Percentiles rank a stretch among this genome's conserved stretches.
Conservation (phyloP, 768 basidiomycete species). For the Lactifluus echinatus region DNA sequence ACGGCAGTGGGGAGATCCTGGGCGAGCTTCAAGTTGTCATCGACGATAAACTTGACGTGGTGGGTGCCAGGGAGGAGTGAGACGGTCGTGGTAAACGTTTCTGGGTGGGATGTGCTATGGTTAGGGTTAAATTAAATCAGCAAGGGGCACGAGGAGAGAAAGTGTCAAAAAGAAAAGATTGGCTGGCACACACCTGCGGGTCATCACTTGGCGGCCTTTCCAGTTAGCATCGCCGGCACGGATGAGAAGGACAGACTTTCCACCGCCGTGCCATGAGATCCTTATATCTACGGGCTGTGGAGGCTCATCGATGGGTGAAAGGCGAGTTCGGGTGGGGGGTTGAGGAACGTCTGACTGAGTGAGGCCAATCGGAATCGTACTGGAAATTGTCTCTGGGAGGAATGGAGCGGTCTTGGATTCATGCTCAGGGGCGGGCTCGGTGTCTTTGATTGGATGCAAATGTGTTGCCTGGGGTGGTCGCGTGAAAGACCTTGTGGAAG, state of each 20-base stretch:
- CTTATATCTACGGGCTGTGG: slow-evolving; percentile 24
- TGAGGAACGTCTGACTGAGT: slow-evolving; percentile 27
- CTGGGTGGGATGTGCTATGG: slow-evolving; percentile 21
- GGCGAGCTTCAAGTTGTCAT: slow-evolving; percentile 75
- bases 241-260: slow-evolving; percentile 53
- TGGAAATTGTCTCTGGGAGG: slow-evolving; percentile 49
- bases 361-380: slow-evolving; percentile 49
- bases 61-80: slow-evolving; percentile 82
- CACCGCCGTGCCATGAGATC: slow-evolving; percentile 58
- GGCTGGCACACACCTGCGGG: slow-evolving; percentile 43
- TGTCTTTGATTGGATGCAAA: slow-evolving; percentile 5
- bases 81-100: slow-evolving; percentile 34
- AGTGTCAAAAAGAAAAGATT: slow-evolving; percentile 4
- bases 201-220: slow-evolving; percentile 62
- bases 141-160: slow-evolving; percentile 8
- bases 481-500: slow-evolving; percentile 37
- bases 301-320: slow-evolving; percentile 18
- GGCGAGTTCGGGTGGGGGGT: slow-evolving; percentile 10
- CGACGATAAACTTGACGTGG: slow-evolving; percentile 91
- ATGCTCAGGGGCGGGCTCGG: slow-evolving; percentile 21
- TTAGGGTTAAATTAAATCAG: slow-evolving; percentile 14
- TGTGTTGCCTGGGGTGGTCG: slow-evolving; percentile 18
- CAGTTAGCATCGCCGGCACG: slow-evolving; percentile 69
- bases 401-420: slow-evolving; percentile 28
- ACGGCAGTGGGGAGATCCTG: slow-evolving; percentile 81